Evolutionary conservation across 2,329 filamentous ascomycete genomes (phyloP), one percentile per base, ranked within the genome.

Genomic region (Cercospora sp.): DNA sequence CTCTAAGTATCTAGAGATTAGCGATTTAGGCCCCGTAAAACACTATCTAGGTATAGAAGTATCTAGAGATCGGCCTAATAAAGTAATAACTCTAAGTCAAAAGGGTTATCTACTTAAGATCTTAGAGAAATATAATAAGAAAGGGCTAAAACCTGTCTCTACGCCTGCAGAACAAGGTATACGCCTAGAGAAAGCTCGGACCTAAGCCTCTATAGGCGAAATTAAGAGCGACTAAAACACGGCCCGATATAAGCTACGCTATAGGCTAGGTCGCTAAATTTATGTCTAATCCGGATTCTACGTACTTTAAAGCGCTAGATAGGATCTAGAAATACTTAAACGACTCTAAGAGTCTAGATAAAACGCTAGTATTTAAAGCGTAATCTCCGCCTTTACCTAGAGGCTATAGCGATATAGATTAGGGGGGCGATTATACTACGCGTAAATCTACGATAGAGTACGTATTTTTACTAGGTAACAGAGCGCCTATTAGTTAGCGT

Each of bases 281-380:
- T 66, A 66, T 61, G 9, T 61, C 26, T 37, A 66, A 66, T 40
- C 57, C n/a, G 5, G 57, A 66, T 30, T n/a, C 30, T 53, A 66
- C 26, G 10, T 24, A 66, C 9, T 66, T 61, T 61, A 66, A 61
- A 60, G 63, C 57, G 4, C 28, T 67, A 28, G 51, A 67, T 67
- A 67, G 60, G 60, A 58, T 63, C 26, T 67, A 40, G 60, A 67
- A 63, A 63, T 63, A 67, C 6, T 30, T 63, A 63, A 67, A 67
- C 45, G 43, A 63, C 34, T 16, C 63, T 58, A 43, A 64, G 18
- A 58, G 5, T 21, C 34, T 32, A 32, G 30, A 32, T 62, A 26
- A 16, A 43, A 18, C 28, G 21, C 49, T 67, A 59, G 34, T 63
- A 45, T 63, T 58, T 63, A 59, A 67, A 5, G 21, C 24, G 18